Evolutionary conservation across 176 grass and related monocot species (phyloP), one percentile per base, ranked within the genome.

Genomic region (Pontederia paniculata): DNA sequence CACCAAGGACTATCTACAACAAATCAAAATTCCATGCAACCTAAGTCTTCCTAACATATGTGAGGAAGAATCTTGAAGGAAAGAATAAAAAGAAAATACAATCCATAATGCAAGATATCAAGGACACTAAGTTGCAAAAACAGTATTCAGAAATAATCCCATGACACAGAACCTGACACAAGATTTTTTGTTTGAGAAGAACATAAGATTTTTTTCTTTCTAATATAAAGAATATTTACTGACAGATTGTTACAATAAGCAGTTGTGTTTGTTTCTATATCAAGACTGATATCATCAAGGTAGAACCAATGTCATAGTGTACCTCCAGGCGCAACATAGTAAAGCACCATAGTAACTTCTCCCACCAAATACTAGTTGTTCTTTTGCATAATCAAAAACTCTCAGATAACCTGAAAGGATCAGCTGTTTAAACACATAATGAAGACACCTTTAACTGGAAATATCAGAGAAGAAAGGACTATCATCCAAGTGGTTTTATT

Each of bases 321-420:
- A 98, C 94, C 94, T 98, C 94, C 87, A 98, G 48, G 83, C 73
- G 70, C 87, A 98, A 80, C 94, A 93, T 62, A 84, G 76, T 13
- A 98, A 74, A n/a, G 94, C 87, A 53, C 93, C 94, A 76, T 93
- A 98, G 42, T 98, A 98, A 72, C 83, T 93, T 93, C 88, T 98
- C 46, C 94, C 94, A 60, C 94, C 94, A 67, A 98, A 98, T 80
- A 88, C 55, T 74, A 98, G 62, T 67, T 91, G 80, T 54, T 88
- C 80, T 72, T 88, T 98, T 10, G 21, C 44, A 62, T 82, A 98
- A 57, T 98, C 87, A 77, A 98, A 98, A 54, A 98, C 94, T 93
- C 94, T 84, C 77, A 98, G 75, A 77, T 78, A 98, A 76, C 94
- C 83, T 98, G 69, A 72, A 84, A 59, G 75, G 37, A 28, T 66